Percentiles rank a stretch among this genome's conserved stretches.
Conservation (phyloP, 139 green algal species). For the Tetradesmus obliquus region DNA sequence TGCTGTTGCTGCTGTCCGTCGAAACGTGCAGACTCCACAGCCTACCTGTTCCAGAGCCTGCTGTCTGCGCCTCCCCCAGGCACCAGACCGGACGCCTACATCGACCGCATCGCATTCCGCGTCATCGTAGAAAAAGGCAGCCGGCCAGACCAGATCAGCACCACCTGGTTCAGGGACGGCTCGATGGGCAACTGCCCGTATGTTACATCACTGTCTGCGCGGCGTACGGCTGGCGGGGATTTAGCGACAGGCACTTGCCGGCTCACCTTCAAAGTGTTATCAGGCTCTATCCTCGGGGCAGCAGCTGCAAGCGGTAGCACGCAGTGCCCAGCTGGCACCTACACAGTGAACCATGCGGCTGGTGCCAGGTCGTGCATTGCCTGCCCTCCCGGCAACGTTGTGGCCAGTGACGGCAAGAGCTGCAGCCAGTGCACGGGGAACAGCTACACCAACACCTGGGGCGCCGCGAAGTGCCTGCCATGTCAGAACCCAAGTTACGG, state of each 20-base stretch:
- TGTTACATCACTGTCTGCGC: not conserved
- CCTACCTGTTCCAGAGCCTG: not conserved
- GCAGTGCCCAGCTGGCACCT: not conserved
- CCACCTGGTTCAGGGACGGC: not conserved
- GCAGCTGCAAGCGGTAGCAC: not conserved
- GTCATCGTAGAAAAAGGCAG: not conserved
- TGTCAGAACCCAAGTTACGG: not conserved
- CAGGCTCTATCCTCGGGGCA: not conserved
- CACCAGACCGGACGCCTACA: not conserved
- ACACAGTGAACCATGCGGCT: not conserved
- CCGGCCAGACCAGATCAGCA: not conserved
- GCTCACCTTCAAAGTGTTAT: not conserved
- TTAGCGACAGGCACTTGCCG: not conserved
- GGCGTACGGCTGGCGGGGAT: not conserved
- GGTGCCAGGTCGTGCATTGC: not conserved
- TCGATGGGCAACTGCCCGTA: not conserved
- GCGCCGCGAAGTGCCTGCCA: not conserved
- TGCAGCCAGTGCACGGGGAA: not conserved
- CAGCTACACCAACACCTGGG: not conserved
- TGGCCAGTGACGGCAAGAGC: not conserved
- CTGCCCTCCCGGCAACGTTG: not conserved
- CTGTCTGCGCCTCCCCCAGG: not conserved
- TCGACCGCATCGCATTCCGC: not conserved
- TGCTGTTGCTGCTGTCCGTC: not conserved
- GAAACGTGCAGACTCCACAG: not conserved